These are phyloP conservation scores for Xerocomus cyaneibrunnescens DNA, from an alignment of 1,284 basidiomycete genomes.

Conservation along the genomic window DNA sequence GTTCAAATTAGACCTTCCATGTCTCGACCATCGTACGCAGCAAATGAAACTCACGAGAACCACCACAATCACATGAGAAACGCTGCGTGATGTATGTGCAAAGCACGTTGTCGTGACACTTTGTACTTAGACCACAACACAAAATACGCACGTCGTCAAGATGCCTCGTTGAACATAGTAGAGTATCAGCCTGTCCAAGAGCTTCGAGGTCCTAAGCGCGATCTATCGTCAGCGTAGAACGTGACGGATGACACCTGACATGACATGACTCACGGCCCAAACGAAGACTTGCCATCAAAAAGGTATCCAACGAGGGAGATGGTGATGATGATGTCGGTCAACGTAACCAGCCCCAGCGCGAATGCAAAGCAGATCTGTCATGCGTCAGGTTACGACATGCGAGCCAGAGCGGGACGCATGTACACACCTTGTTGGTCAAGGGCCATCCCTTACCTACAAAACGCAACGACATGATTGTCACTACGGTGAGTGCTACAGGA, in stretches of 20 bases:
- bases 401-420: background rate
- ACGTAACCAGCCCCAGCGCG: conserved; percentile 15
- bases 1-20: background rate
- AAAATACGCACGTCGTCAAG: conserved; percentile 16
- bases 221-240: background rate
- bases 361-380: conserved; percentile 12
- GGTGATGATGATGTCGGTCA: conserved; percentile 21
- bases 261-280: conserved; percentile 7
- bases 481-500: conserved; percentile 7
- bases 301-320: conserved; percentile 13
- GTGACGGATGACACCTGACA: background rate
- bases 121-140: background rate
- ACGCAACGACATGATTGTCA: conserved; percentile 2
- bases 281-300: background rate
- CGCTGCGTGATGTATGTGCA: background rate
- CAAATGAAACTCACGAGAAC: conserved; percentile 10
- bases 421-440: conserved; percentile 9
- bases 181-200: conserved; percentile 13
- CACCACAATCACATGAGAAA: conserved; percentile 8
- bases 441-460: background rate
- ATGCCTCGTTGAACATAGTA: conserved; percentile 18
- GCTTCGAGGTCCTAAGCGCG: conserved; percentile 2
- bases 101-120: background rate
- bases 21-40: too few species aligned
- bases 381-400: background rate